Percentiles rank a stretch among this genome's conserved stretches.
Evolutionary conservation across 441 rosid genomes (phyloP).

Genomic region (Erysimum cheiri): DNA sequence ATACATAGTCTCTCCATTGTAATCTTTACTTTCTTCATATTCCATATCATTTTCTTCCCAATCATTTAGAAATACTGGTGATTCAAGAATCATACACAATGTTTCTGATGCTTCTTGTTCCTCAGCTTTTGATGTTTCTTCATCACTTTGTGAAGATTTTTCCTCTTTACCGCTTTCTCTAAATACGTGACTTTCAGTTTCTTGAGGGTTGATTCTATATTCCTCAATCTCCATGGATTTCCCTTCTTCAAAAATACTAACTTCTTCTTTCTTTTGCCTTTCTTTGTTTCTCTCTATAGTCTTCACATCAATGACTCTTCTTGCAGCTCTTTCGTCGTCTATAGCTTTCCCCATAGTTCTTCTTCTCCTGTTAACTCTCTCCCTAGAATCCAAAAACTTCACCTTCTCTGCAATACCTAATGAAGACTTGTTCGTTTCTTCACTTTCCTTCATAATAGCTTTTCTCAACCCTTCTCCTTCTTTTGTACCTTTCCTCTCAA

Average conservation of each 20-base stretch:
- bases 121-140: conserved; percentile 19
- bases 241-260: conserved; percentile 2
- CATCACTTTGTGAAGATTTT: background rate
- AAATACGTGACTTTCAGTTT: background rate
- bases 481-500: conserved; percentile 3
- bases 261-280: background rate
- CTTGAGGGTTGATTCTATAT: conserved; percentile 4
- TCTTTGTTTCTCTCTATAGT: conserved; percentile 16
- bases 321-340: background rate
- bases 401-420: conserved; percentile 26
- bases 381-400: conserved; percentile 20
- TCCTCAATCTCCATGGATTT: conserved; percentile 19
- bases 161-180: conserved; percentile 6
- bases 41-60: conserved; percentile 51
- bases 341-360: background rate
- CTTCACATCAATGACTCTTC: conserved; percentile 14
- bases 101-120: conserved; percentile 14
- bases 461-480: conserved; percentile 1
- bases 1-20: conserved; percentile 31
- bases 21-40: conserved; percentile 43
- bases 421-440: background rate
- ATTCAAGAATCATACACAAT: background rate
- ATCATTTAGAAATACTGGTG: conserved; percentile 22
- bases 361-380: background rate
- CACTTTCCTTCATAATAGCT: background rate